Evolutionary conservation across 768 basidiomycete species (phyloP).

Genomic region (Russula brevipes): DNA sequence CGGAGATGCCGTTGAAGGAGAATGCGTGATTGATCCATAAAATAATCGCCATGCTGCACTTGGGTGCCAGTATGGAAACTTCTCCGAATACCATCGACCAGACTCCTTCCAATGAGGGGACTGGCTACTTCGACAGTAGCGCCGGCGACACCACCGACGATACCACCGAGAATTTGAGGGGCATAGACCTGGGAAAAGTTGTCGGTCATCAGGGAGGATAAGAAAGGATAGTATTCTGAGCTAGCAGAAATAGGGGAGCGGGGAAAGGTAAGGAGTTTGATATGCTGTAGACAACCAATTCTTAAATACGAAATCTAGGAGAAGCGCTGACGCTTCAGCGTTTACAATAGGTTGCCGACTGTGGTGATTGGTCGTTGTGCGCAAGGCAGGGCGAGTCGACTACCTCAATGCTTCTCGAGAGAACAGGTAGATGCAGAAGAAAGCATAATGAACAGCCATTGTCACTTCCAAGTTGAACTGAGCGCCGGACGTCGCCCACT

Average conservation of each 20-base stretch:
- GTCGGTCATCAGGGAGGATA: neutral
- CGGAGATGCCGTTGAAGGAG: neutral
- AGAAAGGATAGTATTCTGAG: neutral
- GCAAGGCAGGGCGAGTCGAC: too few relatives aligned
- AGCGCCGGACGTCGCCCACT: too few relatives aligned
- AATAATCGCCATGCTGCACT: neutral
- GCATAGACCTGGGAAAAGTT: too few relatives aligned
- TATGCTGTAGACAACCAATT: too few relatives aligned
- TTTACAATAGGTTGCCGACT: too few relatives aligned
- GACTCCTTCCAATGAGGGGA: neutral
- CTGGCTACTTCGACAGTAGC: neutral
- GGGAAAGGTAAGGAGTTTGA: neutral
- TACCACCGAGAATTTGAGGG: neutral
- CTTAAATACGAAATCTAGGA: neutral
- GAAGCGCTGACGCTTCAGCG: neutral
- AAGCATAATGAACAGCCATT: too few relatives aligned
- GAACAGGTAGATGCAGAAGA: too few relatives aligned
- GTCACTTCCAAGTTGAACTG: too few relatives aligned
- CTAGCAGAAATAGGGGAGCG: neutral
- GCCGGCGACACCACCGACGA: too few relatives aligned
- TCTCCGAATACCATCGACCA: neutral
- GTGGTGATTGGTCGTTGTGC: too few relatives aligned
- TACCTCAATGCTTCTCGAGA: too few relatives aligned
- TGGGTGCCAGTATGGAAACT: neutral
- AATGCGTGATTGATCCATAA: neutral